These are phyloP conservation scores for Nicotiana obtusifolia DNA, from an alignment of 257 asterid species.

Conservation along the genomic window DNA sequence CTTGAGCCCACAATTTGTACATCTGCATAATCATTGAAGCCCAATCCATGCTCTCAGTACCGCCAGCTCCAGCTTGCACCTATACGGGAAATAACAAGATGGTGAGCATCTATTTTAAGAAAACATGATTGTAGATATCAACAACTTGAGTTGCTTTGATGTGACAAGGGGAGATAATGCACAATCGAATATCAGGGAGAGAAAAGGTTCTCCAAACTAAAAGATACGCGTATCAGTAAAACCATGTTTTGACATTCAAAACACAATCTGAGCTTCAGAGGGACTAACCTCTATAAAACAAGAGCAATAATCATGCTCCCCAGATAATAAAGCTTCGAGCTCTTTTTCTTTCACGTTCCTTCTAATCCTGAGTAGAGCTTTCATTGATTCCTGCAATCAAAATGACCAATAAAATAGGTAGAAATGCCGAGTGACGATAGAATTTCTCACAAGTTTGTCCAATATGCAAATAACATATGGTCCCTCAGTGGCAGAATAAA, in stretches of 20 bases:
- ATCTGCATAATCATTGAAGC: constrained; percentile 95
- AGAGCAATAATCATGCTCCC: constrained; percentile 82
- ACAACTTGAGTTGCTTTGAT: not conserved
- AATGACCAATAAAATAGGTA: constrained; percentile 7
- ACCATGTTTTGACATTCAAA: not conserved
- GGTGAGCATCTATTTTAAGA: not conserved
- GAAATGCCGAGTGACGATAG: not conserved
- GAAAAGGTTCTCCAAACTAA: not conserved
- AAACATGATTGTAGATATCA: not conserved
- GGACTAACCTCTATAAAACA: constrained; percentile 78
- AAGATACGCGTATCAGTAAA: not conserved
- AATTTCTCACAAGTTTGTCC: not conserved
- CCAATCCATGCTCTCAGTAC: constrained; percentile 99
- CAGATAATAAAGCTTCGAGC: constrained; percentile 82
- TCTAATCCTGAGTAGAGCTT: constrained; percentile 62
- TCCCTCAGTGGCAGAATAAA: not conserved
- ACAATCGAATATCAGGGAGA: not conserved
- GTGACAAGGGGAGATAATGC: not conserved
- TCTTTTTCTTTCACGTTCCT: constrained; percentile 70
- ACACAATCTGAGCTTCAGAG: constrained; percentile 3
- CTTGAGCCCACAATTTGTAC: constrained; percentile 92
- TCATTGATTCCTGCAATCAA: constrained; percentile 60
- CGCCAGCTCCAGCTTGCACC: constrained; percentile 99
- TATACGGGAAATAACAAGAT: constrained; percentile 15
- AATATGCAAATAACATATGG: not conserved